Base-by-base conservation (phyloP, 1,139 yeast species). In the Saccharomyces hybrid region DNA sequence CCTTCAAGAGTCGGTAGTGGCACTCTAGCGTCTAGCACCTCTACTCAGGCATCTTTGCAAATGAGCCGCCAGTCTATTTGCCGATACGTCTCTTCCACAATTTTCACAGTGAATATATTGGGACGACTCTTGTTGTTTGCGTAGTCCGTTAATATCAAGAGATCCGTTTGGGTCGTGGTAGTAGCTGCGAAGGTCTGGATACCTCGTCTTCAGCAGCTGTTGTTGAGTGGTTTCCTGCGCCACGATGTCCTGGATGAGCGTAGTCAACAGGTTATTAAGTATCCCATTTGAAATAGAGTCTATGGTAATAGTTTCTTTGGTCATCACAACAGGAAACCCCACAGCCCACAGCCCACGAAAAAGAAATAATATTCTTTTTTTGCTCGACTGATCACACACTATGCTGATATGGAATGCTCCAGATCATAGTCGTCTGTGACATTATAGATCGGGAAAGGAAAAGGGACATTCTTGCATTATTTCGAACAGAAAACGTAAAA, bases 31-130 rank as follows among this genome's bases (percentile, higher is more conserved):
- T 58, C 81, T 70, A 21, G 74, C 69, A 54, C 81, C 72, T 26
- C 88, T 86, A 32, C 83, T 88, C 42, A 90, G 72, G 66, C 99
- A 93, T 63, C 96, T 82, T 66, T 89, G 95, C 49, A 91, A 78
- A 71, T 93, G 99, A 52, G 88, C 91, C 2, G 98, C 97, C 75
- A 88, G 90, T 57, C 99, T 75, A 42, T 88, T 84, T 0, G 96
- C 97, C 0, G 97, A 93, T 14, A 93, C 86, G 65, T 86, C 88
- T 55, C 99, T 76, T 6, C 82, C 83, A 71, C 99, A 93, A 61
- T 86, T 86, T 14, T 80, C 78, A 71, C 99, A 93, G 56, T 75
- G 79, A 65, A 89, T 88, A 69, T 90, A 90, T 29, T 63, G 62
- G n/a, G 71, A 65, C 2, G 69, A 64, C 49, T 68, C 71, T 52